Evolutionary conservation across 306 rosid species (phyloP).

Genomic region (Calophaca sinica): DNA sequence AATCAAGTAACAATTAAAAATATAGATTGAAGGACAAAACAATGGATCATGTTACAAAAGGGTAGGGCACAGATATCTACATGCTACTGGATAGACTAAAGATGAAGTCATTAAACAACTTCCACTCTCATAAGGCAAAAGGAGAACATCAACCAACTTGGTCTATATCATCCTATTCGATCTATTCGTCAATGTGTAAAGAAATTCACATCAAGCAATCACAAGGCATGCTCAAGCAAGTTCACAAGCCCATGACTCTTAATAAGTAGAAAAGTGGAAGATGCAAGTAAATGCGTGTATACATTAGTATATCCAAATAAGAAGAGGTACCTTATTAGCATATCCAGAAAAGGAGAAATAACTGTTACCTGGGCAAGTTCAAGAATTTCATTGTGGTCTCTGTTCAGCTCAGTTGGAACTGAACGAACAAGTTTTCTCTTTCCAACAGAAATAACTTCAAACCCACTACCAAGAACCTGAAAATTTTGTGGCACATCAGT

Average conservation of each 20-base stretch:
- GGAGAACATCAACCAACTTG: too few species aligned
- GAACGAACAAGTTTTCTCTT: constrained; percentile 95
- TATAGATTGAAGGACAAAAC: too few species aligned
- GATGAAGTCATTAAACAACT: background rate
- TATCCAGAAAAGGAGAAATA: background rate
- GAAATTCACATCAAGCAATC: constrained; percentile 10
- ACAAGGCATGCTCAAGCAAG: constrained; percentile 11
- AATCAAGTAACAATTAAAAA: too few species aligned
- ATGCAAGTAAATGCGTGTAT: background rate
- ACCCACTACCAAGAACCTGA: constrained; percentile 93
- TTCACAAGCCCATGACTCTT: background rate
- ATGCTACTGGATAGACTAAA: constrained; percentile 24
- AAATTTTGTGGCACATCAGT: constrained; percentile 42
- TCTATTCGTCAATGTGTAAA: too few species aligned
- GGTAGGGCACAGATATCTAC: background rate
- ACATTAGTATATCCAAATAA: background rate
- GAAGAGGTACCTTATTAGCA: background rate
- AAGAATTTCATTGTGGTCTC: constrained; percentile 93
- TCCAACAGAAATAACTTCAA: constrained; percentile 94
- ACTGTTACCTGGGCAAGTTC: constrained; percentile 94
- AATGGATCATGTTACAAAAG: background rate
- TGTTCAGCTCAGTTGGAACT: constrained; percentile 97
- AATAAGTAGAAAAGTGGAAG: constrained; percentile 11
- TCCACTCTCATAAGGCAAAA: too few species aligned
- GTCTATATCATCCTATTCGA: background rate